Conservation (phyloP, 352 stramenopile genomes). For the Globisporangium solare region DNA sequence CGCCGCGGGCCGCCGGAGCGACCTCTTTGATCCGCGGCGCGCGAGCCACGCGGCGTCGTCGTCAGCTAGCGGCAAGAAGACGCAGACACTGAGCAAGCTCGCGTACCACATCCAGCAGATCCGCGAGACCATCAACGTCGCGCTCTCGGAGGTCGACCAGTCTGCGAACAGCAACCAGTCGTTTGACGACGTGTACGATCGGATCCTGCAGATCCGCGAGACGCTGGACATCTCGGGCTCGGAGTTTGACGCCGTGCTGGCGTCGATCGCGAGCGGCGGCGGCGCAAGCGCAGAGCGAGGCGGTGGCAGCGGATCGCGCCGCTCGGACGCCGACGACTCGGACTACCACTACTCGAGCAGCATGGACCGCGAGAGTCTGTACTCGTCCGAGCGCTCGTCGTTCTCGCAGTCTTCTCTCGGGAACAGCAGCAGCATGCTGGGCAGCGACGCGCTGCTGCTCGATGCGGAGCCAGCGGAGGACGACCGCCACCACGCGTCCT, state of each 20-base stretch:
- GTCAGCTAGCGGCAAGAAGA: constrained; percentile 24
- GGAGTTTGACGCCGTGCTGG: constrained; percentile 44
- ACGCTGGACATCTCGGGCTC: constrained; percentile 40
- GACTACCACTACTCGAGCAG: constrained; percentile 8
- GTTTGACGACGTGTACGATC: constrained; percentile 44
- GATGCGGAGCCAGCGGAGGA: background rate
- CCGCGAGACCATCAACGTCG: constrained; percentile 60
- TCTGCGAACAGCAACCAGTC: constrained; percentile 17
- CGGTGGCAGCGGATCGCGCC: background rate
- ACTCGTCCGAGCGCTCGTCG: constrained; percentile 7
- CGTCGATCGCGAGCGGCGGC: constrained; percentile 21
- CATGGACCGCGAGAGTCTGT: constrained; percentile 8
- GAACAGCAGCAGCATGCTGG: background rate
- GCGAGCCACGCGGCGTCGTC: constrained; percentile 22
- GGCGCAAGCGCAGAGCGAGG: no score
- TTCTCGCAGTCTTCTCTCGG: constrained; percentile 11
- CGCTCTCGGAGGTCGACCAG: constrained; percentile 56
- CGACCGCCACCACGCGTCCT: background rate
- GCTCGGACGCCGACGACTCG: constrained; percentile 2
- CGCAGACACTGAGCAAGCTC: constrained; percentile 43
- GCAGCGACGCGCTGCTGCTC: background rate
- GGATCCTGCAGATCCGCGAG: constrained; percentile 45
- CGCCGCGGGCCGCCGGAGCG: constrained; percentile 11
- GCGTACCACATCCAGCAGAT: constrained; percentile 65
- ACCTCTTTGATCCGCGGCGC: constrained; percentile 12